Evolutionary conservation across 2,329 filamentous ascomycete species (phyloP).

Genomic region (Phoma sp.): DNA sequence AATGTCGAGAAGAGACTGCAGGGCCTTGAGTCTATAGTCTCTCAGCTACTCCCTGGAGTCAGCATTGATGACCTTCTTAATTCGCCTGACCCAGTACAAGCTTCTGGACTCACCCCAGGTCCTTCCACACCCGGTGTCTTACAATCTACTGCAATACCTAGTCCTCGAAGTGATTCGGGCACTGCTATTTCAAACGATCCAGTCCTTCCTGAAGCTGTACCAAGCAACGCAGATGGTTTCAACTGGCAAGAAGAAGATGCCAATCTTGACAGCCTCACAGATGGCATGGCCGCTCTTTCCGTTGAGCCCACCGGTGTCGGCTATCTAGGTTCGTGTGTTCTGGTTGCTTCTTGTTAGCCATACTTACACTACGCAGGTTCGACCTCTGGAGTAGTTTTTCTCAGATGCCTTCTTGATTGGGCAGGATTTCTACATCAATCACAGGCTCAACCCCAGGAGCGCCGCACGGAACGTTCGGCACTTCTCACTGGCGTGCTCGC

Average conservation of each 20-base stretch:
- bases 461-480: conserved; percentile 13
- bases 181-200: conserved; percentile 19
- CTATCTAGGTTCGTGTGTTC: conserved; percentile 25
- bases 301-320: conserved; percentile 36
- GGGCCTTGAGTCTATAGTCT: conserved; percentile 25
- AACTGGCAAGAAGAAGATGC: conserved; percentile 33
- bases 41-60: conserved; percentile 29
- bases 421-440: conserved; percentile 35
- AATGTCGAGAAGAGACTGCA: conserved; percentile 31
- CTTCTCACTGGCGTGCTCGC: conserved; percentile 24
- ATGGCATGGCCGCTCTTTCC: conserved; percentile 36
- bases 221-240: conserved; percentile 32
- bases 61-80: conserved; percentile 27
- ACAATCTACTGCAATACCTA: conserved; percentile 14
- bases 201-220: conserved; percentile 32
- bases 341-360: neutral
- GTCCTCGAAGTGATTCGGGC: conserved; percentile 19
- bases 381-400: conserved; percentile 34
- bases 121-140: conserved; percentile 17
- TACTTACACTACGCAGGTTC: conserved; percentile 21
- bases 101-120: conserved; percentile 6
- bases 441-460: conserved; percentile 17
- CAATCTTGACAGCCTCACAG: conserved; percentile 28
- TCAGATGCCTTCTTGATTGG: conserved; percentile 35
- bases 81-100: conserved; percentile 20